phyloP scores from a whole-genome alignment of 202 grass and related monocot genomes.

The Panicum hallii region DNA sequence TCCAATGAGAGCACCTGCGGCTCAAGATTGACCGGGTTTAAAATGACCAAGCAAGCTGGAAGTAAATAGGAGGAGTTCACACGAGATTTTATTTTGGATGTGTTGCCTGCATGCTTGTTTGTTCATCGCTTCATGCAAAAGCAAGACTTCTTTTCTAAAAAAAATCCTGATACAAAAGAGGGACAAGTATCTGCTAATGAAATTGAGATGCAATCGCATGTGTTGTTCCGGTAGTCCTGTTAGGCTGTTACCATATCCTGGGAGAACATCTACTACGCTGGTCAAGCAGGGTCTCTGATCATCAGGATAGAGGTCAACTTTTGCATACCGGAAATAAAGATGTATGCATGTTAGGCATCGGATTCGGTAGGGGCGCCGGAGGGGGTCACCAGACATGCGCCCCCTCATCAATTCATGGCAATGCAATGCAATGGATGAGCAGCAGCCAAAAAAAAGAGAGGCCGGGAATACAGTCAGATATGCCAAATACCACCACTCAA shows the following conservation, averaged over 20 bases:
- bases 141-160: no score
- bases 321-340: background rate
- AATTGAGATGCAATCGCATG: background rate
- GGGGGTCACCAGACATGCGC: background rate
- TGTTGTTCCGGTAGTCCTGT: no score
- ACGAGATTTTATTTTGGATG: background rate
- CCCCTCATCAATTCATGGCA: constrained; percentile 34
- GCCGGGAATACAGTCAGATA: background rate
- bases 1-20: background rate
- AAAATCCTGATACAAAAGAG: background rate
- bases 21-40: constrained; percentile 34
- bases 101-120: background rate
- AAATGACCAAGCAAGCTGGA: background rate
- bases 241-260: no score
- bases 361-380: constrained; percentile 14
- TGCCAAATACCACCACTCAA: constrained; percentile 25
- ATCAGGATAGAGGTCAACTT: background rate
- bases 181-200: background rate
- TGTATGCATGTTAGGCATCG: background rate
- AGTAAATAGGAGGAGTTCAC: background rate
- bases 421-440: no score
- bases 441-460: no score
- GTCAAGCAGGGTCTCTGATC: background rate
- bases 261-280: background rate
- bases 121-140: no score